Conservation (phyloP, 73 alveolate genomes). For the Tetrahymena borealis region DNA sequence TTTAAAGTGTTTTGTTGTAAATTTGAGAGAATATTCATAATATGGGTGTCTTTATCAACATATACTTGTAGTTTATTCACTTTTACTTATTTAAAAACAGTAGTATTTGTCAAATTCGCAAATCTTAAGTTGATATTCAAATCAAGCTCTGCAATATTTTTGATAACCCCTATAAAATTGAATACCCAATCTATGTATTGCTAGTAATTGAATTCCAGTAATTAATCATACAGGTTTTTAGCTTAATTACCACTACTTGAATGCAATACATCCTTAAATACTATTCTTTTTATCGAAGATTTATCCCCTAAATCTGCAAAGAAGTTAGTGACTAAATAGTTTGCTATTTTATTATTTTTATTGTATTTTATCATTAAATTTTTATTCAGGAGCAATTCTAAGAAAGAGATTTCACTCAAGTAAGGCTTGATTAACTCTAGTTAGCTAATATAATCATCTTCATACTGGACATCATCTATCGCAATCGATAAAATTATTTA, state of each 20-base stretch:
- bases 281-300: not conserved
- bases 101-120: not conserved
- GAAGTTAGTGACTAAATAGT: not conserved
- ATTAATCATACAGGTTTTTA: not conserved
- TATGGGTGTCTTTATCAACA: not conserved
- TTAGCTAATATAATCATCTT: not conserved
- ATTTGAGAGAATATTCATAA: not conserved
- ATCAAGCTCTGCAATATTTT: not conserved
- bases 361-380: not conserved
- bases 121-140: not conserved
- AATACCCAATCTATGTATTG: not conserved
- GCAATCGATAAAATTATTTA: not conserved
- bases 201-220: not conserved
- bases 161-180: not conserved
- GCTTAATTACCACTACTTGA: not conserved
- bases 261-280: not conserved
- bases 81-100: not conserved
- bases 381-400: not conserved
- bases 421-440: not conserved
- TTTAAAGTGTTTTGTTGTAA: not conserved
- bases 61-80: not conserved
- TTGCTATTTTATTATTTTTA: not conserved
- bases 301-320: not conserved
- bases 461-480: not conserved
- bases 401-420: slow-evolving; percentile 1